These are phyloP conservation scores for Spizellomyces punctatus DNA, from an alignment of 192 early-diverging fungal species.

Conservation along the genomic window DNA sequence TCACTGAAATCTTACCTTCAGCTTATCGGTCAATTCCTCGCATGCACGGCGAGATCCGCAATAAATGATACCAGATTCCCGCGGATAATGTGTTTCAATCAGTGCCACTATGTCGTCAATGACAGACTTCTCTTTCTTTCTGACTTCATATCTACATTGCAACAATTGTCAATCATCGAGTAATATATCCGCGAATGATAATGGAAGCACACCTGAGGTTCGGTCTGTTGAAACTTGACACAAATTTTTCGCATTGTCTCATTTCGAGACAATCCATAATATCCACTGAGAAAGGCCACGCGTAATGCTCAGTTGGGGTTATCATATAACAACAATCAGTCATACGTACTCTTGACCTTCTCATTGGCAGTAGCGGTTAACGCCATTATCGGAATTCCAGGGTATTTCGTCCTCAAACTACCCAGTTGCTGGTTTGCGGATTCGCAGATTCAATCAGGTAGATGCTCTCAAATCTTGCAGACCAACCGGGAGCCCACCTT, in stretches of 20 bases:
- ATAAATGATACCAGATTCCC: slow-evolving; percentile 92
- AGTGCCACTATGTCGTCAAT: slow-evolving; percentile 72
- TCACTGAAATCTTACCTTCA: slow-evolving; percentile 45
- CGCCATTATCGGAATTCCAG: slow-evolving; percentile 86
- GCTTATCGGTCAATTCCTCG: slow-evolving; percentile 76
- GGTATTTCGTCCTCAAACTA: slow-evolving; percentile 65
- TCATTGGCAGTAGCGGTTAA: slow-evolving; percentile 94
- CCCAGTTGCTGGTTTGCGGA: slow-evolving; percentile 50
- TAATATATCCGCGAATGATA: no score
- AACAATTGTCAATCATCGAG: no score
- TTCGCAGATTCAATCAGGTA: no score
- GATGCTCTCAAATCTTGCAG: not conserved
- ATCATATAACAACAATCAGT: not conserved
- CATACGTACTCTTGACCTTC: slow-evolving; percentile 66
- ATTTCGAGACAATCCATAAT: slow-evolving; percentile 77
- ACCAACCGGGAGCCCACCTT: slow-evolving; percentile 43
- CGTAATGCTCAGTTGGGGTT: not conserved
- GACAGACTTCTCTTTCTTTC: slow-evolving; percentile 65
- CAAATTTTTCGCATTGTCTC: slow-evolving; percentile 67
- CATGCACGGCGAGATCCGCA: slow-evolving; percentile 77
- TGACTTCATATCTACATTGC: slow-evolving; percentile 48
- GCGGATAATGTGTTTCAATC: slow-evolving; percentile 61
- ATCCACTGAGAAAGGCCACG: slow-evolving; percentile 54
- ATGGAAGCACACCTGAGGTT: slow-evolving; percentile 63
- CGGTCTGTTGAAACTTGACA: slow-evolving; percentile 84